Evolutionary conservation across 495 filamentous ascomycete genomes (phyloP).

Genomic region (Hypomontagnella monticulosa): DNA sequence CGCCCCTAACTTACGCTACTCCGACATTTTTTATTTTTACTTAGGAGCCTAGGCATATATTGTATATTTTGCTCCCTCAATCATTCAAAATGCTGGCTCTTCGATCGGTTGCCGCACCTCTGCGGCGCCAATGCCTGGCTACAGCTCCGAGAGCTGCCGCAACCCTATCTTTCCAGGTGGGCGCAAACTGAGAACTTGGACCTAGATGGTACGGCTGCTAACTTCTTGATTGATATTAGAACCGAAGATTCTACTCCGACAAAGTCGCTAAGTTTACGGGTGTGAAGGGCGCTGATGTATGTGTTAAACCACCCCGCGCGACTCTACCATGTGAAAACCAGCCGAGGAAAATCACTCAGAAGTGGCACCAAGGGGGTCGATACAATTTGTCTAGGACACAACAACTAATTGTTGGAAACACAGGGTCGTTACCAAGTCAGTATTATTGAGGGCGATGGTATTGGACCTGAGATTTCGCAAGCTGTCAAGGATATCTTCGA

Average conservation of each 20-base stretch:
- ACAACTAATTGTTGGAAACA: constrained; percentile 8
- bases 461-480: constrained; percentile 96
- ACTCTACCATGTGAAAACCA: constrained; percentile 25
- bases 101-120: constrained; percentile 61
- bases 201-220: constrained; percentile 41
- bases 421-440: constrained; percentile 96
- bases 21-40: constrained; percentile 13
- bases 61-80: constrained; percentile 37
- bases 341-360: constrained; percentile 59
- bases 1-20: constrained; percentile 15
- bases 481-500: constrained; percentile 97
- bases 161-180: constrained; percentile 57
- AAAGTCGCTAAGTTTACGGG: constrained; percentile 94
- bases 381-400: constrained; percentile 5
- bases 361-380: constrained; percentile 2
- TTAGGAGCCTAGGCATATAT: constrained; percentile 6
- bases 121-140: constrained; percentile 61
- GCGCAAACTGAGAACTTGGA: constrained; percentile 54
- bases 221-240: constrained; percentile 41
- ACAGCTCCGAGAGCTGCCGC: constrained; percentile 57
- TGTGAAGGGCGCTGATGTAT: constrained; percentile 85
- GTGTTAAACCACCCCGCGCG: constrained; percentile 44
- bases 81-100: constrained; percentile 60
- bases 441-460: constrained; percentile 98
- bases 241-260: constrained; percentile 63